Evolutionary conservation across 2,329 filamentous ascomycete species (phyloP).

Genomic region (Claviceps purpurea): DNA sequence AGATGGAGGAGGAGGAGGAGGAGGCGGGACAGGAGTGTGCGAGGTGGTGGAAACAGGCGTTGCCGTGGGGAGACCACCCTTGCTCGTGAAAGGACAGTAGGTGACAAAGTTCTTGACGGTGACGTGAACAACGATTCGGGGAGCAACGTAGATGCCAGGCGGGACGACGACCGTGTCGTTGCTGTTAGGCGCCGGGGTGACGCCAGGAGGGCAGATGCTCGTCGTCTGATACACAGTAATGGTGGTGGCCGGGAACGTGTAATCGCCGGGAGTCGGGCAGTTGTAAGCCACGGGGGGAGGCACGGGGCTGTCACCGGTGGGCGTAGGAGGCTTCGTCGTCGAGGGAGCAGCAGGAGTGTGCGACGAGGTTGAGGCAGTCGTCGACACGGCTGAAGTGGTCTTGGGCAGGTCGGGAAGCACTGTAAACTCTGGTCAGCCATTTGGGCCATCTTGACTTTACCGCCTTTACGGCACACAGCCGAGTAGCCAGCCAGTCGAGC

Average conservation of each 20-base stretch:
- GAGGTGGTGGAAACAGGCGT: constrained; percentile 8
- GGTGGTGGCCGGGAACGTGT: constrained; percentile 64
- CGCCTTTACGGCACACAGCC: no score
- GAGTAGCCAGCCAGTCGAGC: no score
- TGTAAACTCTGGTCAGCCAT: no score
- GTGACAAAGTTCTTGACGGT: constrained; percentile 51
- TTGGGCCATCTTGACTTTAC: no score
- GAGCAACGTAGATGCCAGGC: constrained; percentile 61
- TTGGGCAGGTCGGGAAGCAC: no score
- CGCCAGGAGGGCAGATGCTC: constrained; percentile 56
- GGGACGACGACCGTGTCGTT: constrained; percentile 45
- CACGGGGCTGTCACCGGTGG: constrained; percentile 19
- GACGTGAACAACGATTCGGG: constrained; percentile 52
- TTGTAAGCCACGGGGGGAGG: constrained; percentile 36
- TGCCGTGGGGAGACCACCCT: constrained; percentile 23
- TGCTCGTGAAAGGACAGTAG: constrained; percentile 13
- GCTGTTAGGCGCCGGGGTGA: constrained; percentile 42
- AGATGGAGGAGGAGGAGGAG: not conserved
- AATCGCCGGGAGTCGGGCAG: constrained; percentile 55
- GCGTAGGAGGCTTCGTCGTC: constrained; percentile 6
- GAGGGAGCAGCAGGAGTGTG: constrained; percentile 1
- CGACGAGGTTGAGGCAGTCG: constrained; percentile 2
- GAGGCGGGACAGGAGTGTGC: not conserved
- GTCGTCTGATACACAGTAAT: constrained; percentile 52
- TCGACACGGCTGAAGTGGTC: no score